phyloP scores from a whole-genome alignment of 148 eudicot genomes.

The Rhododendron williamsianum region DNA sequence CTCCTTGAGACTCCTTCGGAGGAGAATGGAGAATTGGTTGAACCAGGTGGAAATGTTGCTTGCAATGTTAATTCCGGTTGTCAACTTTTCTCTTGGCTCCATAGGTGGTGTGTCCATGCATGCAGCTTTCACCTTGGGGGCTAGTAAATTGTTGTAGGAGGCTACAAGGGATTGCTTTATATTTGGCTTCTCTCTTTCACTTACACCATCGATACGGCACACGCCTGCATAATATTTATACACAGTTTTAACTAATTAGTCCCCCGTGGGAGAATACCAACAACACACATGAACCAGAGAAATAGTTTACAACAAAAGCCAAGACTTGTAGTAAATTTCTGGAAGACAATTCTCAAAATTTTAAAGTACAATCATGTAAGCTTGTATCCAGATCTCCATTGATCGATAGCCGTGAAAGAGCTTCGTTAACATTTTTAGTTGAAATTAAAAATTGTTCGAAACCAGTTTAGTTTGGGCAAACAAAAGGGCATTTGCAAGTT shows the following conservation, averaged over 20 bases:
- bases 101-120: slow-evolving; percentile 25
- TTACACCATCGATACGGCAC: slow-evolving; percentile 43
- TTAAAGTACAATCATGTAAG: background rate
- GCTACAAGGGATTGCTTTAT: slow-evolving; percentile 63
- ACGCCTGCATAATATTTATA: slow-evolving; percentile 43
- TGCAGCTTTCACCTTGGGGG: slow-evolving; percentile 51
- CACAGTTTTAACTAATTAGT: background rate
- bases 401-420: background rate
- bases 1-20: slow-evolving; percentile 82
- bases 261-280: background rate
- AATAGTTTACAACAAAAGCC: background rate
- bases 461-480: background rate
- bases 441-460: no score
- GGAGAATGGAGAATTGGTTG: slow-evolving; percentile 57
- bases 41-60: slow-evolving; percentile 44
- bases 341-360: no score
- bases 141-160: slow-evolving; percentile 55
- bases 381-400: background rate
- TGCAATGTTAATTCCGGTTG: background rate
- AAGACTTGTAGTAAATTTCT: background rate
- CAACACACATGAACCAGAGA: background rate
- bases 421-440: background rate
- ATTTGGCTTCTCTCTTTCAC: slow-evolving; percentile 57
- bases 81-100: slow-evolving; percentile 8
- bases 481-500: background rate